Evolutionary conservation across 148 eudicot genomes (phyloP).

Genomic region (Rhododendron henanense): DNA sequence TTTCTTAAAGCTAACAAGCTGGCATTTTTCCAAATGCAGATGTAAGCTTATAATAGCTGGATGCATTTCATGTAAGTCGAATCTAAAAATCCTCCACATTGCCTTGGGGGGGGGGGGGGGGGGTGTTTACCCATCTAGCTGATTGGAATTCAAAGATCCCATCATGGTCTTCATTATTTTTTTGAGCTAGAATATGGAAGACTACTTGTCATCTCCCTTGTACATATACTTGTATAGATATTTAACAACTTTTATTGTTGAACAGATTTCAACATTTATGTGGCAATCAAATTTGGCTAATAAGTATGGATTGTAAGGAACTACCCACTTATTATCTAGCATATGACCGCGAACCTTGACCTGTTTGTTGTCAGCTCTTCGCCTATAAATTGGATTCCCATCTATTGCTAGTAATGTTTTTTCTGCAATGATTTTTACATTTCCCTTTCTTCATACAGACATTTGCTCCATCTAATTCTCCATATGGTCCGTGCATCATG

Average conservation of each 20-base stretch:
- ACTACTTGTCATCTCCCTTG: background rate
- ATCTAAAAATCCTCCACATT: background rate
- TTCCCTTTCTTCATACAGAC: background rate
- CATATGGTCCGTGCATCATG: background rate
- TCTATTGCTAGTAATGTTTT: background rate
- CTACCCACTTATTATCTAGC: background rate
- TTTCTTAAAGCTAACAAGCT: background rate
- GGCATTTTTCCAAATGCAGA: background rate
- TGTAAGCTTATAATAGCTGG: background rate
- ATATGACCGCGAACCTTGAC: too few species aligned
- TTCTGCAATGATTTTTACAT: background rate
- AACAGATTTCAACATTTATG: background rate
- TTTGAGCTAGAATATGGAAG: background rate
- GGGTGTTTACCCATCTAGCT: background rate
- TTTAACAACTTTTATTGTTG: background rate
- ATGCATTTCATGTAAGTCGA: background rate
- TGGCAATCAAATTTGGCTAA: background rate
- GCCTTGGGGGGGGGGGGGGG: background rate
- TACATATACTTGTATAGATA: background rate
- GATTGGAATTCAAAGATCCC: background rate
- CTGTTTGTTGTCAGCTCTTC: background rate
- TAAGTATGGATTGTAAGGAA: background rate
- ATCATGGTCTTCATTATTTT: background rate
- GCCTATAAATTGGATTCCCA: background rate
- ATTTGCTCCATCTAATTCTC: background rate